Percentiles rank a stretch among this genome's conserved stretches.
phyloP scores from a whole-genome alignment of 768 basidiomycete species.

The Mycena crocata region DNA sequence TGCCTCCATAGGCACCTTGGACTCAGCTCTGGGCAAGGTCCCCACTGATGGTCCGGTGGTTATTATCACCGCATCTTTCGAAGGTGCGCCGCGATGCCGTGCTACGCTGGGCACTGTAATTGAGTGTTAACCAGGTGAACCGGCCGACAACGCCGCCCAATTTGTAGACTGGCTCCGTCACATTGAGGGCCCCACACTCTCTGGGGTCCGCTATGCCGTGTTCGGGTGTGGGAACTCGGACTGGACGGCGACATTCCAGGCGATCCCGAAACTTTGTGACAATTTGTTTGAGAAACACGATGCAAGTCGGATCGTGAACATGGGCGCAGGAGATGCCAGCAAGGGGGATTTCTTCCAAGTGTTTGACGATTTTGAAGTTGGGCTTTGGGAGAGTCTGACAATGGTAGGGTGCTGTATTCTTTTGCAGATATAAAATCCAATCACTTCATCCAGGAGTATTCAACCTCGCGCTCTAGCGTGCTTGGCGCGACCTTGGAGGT shows the following conservation, averaged over 20 bases:
- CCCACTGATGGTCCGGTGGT: constrained; percentile 58
- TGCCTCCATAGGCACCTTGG: constrained; percentile 51
- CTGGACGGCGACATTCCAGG: constrained; percentile 59
- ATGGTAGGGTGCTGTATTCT: constrained; percentile 38
- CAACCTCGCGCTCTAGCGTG: constrained; percentile 33
- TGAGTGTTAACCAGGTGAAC: too few relatives aligned
- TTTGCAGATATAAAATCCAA: too few relatives aligned
- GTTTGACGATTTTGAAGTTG: constrained; percentile 54
- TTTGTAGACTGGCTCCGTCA: constrained; percentile 56
- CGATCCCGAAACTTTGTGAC: constrained; percentile 56
- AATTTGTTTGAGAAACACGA: constrained; percentile 45
- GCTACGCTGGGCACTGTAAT: too few relatives aligned
- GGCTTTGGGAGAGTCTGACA: constrained; percentile 49
- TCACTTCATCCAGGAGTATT: constrained; percentile 45
- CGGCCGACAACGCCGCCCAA: constrained; percentile 59
- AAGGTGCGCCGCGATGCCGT: too few relatives aligned
- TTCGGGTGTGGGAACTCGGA: constrained; percentile 64
- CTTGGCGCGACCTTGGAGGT: constrained; percentile 38
- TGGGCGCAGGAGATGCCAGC: constrained; percentile 56
- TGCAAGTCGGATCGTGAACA: constrained; percentile 46
- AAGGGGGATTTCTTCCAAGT: constrained; percentile 53
- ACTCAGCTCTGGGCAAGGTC: constrained; percentile 49
- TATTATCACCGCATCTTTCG: constrained; percentile 61
- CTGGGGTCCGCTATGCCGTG: constrained; percentile 52
- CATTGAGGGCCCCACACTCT: constrained; percentile 42